Evolutionary conservation across 2,329 filamentous ascomycete species (phyloP), one percentile per base, ranked within the genome.

Genomic region (Stachybotrys echinatus): DNA sequence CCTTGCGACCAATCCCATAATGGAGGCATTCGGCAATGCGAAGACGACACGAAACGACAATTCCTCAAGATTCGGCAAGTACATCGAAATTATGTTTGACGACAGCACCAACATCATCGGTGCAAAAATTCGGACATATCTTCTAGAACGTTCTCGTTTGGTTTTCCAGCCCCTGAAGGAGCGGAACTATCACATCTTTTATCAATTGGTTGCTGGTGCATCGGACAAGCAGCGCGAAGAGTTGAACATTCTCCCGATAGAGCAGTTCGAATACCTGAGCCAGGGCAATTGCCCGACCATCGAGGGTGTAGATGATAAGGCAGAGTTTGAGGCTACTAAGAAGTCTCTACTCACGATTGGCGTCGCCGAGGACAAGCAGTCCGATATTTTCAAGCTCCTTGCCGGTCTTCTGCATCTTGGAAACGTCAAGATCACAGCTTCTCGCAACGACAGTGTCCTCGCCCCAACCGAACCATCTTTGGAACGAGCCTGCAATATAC

Each of bases 1-100:
- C 65, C 75, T 99, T 58, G 94, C 94, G 23, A 99, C 94, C 48
- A 99, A 99, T 68, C 94, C 94, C 38, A 96, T 99, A 67, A 99
- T 99, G 94, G 94, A 99, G 81, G 92, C 94, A 31, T 99, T 99
- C 65, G 94, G 94, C 68, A 99, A 99, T 75, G 94, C 94, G 49
- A 99, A 99, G 75, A 99, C 94, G n/a, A 99, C 94, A 12, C 83
- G 94, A 68, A 99, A 99, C 74, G 94, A 99, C 74, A 99, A 99
- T 74, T 99, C 94, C 42, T 99, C 94, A 40, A 84, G 94, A 64
- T 99, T 99, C 71, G 94, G 94, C 69, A 99, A 99, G 78, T 99
- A 99, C 70, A 97, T 99, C 61, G 94, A 99, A 74, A 99, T 99
- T 67, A 92, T 97, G 90, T 99, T 99, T 70, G 92, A 97, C 73